Evolutionary conservation across 176 grass and related monocot genomes (phyloP).

Genomic region (Olyra latifolia): DNA sequence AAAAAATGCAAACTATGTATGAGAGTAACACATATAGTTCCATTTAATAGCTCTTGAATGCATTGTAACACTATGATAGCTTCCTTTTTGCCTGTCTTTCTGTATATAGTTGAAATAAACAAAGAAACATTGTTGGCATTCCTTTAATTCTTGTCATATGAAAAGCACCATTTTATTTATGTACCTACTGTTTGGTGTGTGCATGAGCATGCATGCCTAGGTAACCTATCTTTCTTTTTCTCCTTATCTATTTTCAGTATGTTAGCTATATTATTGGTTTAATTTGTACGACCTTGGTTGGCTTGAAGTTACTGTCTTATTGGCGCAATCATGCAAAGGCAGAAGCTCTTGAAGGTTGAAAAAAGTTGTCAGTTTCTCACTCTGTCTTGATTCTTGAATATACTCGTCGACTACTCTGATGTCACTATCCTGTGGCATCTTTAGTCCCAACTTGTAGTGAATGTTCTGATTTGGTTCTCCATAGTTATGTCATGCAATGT

Average conservation of each 20-base stretch:
- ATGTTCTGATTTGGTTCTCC: background rate
- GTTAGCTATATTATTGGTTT: slow-evolving; percentile 12
- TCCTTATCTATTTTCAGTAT: background rate
- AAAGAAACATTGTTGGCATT: slow-evolving; percentile 11
- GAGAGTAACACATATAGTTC: background rate
- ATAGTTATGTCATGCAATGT: background rate
- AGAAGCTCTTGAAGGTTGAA: slow-evolving; percentile 18
- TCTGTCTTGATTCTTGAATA: background rate
- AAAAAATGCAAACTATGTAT: background rate
- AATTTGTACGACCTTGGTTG: background rate
- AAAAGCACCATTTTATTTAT: slow-evolving; percentile 19
- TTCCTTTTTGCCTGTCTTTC: background rate
- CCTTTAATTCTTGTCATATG: background rate
- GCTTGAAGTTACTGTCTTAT: slow-evolving; percentile 1
- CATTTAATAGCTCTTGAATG: background rate
- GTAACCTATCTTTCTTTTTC: slow-evolving; percentile 12
- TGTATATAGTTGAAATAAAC: slow-evolving; percentile 17
- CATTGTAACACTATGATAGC: slow-evolving; percentile 11
- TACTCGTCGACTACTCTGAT: background rate
- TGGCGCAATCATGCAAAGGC: background rate
- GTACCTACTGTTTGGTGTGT: background rate
- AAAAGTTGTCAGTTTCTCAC: background rate
- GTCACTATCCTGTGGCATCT: background rate
- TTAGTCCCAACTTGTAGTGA: background rate
- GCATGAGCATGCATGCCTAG: background rate